Evolutionary conservation across 2,329 filamentous ascomycete genomes (phyloP), one percentile per base, ranked within the genome.

Genomic region (Colletotrichum aenigma): DNA sequence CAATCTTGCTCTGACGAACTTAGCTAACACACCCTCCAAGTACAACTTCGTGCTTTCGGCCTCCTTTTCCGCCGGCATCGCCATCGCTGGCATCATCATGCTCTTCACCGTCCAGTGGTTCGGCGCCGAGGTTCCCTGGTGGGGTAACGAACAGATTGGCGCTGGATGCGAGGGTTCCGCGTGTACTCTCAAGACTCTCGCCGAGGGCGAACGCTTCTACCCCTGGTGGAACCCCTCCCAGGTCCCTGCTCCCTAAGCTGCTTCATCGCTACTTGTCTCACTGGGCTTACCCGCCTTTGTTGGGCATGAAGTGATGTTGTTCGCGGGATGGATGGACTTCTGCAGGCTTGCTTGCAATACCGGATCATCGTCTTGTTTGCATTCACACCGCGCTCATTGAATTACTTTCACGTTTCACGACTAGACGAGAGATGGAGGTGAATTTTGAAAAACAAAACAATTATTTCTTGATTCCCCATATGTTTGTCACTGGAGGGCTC

Each of bases 131-230:
- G 67, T 83, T 24, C 75, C 77, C 10, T 83, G 82, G 82, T 83
- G 82, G 82, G 82, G 82, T 2, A 83, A 81, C 66, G 76, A 21
- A 13, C 74, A 76, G 66, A 38, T 36, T 16, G 36, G 71, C 7
- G 67, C 58, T 26, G 81, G 81, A 4, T 82, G 81, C 64, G 81
- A 82, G 73, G 77, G 70, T 21, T 71, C 12, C 10, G 69, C 79
- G 5, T 82, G 81, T 56, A 78, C 70, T 7, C 73, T 81, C 58
- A 75, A 74, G 73, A 62, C 60, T 8, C 77, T 82, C 8, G 78
- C 76, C 4, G 76, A 79, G 3, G 83, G 82, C 18, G 84, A 86
- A 69, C 85, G 84, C 58, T 86, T 86, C 77, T 85, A 85, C 18
- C 85, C 85, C 24, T 81, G 84, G 48, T 81, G 80, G 74, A 75